phyloP scores from a whole-genome alignment of 805 yeast species.

The Hanseniaspora nectarophila region DNA sequence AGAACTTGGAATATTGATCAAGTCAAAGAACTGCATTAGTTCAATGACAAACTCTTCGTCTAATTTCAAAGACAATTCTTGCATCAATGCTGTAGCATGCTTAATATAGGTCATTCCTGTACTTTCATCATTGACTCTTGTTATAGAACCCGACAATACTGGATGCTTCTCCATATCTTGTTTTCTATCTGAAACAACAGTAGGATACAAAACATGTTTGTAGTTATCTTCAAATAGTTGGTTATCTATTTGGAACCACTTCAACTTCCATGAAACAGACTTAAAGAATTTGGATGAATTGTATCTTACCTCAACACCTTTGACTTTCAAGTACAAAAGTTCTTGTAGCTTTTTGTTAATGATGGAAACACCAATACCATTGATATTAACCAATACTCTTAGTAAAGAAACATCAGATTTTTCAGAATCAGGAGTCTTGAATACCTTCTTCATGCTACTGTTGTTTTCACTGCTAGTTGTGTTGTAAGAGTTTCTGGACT shows the following conservation, averaged over 20 bases:
- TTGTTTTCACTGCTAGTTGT: constrained; percentile 34
- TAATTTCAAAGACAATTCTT: constrained; percentile 81
- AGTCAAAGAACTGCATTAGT: constrained; percentile 60
- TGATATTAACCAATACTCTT: constrained; percentile 47
- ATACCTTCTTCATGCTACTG: constrained; percentile 30
- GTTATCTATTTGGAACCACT: constrained; percentile 93
- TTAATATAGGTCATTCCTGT: constrained; percentile 87
- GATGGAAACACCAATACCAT: constrained; percentile 80
- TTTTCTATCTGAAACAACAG: constrained; percentile 72
- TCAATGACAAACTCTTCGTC: constrained; percentile 90
- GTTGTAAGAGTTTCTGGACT: constrained; percentile 14
- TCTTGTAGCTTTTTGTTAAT: constrained; percentile 64
- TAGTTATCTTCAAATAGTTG: constrained; percentile 77
- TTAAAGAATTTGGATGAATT: constrained; percentile 78
- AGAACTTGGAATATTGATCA: constrained; percentile 4
- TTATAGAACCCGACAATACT: constrained; percentile 71
- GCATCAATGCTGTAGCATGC: constrained; percentile 78
- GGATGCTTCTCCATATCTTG: constrained; percentile 84
- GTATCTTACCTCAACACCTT: constrained; percentile 70
- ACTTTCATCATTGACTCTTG: constrained; percentile 73
- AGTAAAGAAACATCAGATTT: constrained; percentile 5
- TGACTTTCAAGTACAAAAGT: constrained; percentile 65
- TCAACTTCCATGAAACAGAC: constrained; percentile 63
- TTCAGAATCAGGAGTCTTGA: constrained; percentile 1
- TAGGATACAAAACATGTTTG: constrained; percentile 83